Percentiles rank a stretch among this genome's conserved stretches.
Conservation (phyloP, 495 filamentous ascomycete genomes). For the Neurospora sp. region DNA sequence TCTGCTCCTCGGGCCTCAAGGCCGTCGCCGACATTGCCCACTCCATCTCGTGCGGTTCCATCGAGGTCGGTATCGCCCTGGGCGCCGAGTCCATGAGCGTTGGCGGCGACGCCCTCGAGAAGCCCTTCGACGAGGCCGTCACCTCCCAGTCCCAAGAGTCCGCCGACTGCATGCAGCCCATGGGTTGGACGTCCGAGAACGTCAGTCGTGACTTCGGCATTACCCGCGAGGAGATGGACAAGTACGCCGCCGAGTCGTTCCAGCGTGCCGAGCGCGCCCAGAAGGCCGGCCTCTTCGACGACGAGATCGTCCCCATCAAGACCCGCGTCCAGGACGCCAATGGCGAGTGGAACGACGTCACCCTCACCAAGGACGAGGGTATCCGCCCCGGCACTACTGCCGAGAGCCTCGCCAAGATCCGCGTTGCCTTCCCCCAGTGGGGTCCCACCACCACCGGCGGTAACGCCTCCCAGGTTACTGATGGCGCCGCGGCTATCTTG, state of each 20-base stretch:
- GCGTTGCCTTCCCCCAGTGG: slow-evolving; percentile 82
- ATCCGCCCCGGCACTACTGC: slow-evolving; percentile 82
- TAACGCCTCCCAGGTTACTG: slow-evolving; percentile 93
- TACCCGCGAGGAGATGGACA: slow-evolving; percentile 67
- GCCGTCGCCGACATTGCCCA: slow-evolving; percentile 90
- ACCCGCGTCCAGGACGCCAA: slow-evolving; percentile 76
- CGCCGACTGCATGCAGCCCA: slow-evolving; percentile 79
- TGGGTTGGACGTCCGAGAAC: slow-evolving; percentile 98
- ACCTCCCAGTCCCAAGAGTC: slow-evolving; percentile 63
- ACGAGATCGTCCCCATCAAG: slow-evolving; percentile 85
- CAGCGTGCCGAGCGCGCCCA: slow-evolving; percentile 79
- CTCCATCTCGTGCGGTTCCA: slow-evolving; percentile 69
- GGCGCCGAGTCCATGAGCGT: slow-evolving; percentile 83
- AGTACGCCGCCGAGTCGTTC: slow-evolving; percentile 79
- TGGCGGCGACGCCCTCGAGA: slow-evolving; percentile 53
- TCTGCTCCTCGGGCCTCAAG: slow-evolving; percentile 88
- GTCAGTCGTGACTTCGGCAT: slow-evolving; percentile 88
- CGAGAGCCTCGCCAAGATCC: slow-evolving; percentile 73
- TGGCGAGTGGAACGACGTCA: slow-evolving; percentile 66
- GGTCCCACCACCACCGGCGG: slow-evolving; percentile 84
- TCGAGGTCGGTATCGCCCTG: slow-evolving; percentile 78
- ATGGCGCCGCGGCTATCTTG: slow-evolving; percentile 84
- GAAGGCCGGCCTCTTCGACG: slow-evolving; percentile 86
- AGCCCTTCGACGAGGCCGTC: slow-evolving; percentile 70
- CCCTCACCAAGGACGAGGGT: slow-evolving; percentile 76